Conservation (phyloP, 2,329 filamentous ascomycete genomes). For the Conoideocrella luteorostrata region DNA sequence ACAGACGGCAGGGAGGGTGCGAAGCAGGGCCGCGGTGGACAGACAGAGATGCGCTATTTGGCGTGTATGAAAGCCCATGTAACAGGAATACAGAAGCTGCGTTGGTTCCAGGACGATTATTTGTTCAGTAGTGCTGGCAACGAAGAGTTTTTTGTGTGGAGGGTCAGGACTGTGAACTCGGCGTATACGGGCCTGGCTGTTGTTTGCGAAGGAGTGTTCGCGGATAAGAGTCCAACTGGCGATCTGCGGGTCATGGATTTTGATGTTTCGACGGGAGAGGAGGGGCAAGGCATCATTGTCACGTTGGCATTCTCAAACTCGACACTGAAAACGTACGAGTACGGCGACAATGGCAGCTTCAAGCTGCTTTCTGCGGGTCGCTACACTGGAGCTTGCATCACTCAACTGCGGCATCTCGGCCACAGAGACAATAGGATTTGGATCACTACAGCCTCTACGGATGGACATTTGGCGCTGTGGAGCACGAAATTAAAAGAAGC, state of each 20-base stretch:
- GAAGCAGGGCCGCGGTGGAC: no score
- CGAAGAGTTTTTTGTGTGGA: constrained; percentile 88
- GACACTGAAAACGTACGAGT: constrained; percentile 56
- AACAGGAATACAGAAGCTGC: constrained; percentile 74
- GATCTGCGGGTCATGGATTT: constrained; percentile 82
- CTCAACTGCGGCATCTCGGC: constrained; percentile 48
- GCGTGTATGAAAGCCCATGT: constrained; percentile 70
- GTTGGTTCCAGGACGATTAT: constrained; percentile 65
- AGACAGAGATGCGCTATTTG: constrained; percentile 38
- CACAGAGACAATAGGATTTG: constrained; percentile 21
- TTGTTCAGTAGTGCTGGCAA: constrained; percentile 82
- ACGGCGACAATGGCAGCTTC: constrained; percentile 37
- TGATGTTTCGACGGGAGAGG: constrained; percentile 40
- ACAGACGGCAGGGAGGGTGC: background rate
- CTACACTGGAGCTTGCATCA: constrained; percentile 72
- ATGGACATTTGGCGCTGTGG: constrained; percentile 57
- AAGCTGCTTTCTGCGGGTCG: constrained; percentile 43
- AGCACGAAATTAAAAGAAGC: constrained; percentile 13
- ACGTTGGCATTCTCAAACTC: constrained; percentile 81
- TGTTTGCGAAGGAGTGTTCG: constrained; percentile 48
- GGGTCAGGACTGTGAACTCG: constrained; percentile 48
- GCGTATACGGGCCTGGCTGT: constrained; percentile 45
- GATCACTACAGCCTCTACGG: constrained; percentile 69
- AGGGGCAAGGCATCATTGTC: constrained; percentile 36
- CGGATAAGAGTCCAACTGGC: constrained; percentile 41